Evolutionary conservation across 305 asterid genomes (phyloP).

Genomic region (Striga hermonthica): DNA sequence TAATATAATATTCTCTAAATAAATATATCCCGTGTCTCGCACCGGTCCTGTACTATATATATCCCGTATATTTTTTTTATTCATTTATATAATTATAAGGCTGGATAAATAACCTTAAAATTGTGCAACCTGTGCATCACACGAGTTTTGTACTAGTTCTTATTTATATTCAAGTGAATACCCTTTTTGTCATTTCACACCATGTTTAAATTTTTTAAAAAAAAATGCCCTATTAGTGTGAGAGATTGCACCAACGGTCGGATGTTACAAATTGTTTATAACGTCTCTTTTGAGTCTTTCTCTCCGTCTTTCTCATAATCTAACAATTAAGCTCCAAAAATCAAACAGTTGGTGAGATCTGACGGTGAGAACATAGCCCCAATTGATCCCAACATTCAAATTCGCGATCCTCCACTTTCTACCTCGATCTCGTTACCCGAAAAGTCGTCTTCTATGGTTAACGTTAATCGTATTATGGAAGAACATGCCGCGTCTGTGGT

Average conservation of each 20-base stretch:
- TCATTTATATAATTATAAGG: too few species aligned
- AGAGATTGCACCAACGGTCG: conserved; percentile 51
- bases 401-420: conserved; percentile 58
- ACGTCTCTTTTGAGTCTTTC: conserved; percentile 34
- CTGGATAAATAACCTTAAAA: too few species aligned
- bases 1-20: too few species aligned
- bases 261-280: conserved; percentile 15
- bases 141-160: too few species aligned
- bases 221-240: conserved; percentile 35
- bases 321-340: conserved; percentile 36
- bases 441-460: conserved; percentile 39
- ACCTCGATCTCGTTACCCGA: conserved; percentile 48
- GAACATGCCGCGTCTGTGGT: conserved; percentile 37
- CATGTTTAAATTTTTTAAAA: conserved; percentile 44
- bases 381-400: conserved; percentile 58
- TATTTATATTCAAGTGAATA: too few species aligned
- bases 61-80: too few species aligned
- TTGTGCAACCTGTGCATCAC: too few species aligned
- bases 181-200: conserved; percentile 33
- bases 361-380: conserved; percentile 69
- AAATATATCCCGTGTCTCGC: too few species aligned
- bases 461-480: conserved; percentile 24
- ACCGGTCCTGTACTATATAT: too few species aligned
- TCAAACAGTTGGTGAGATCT: conserved; percentile 30
- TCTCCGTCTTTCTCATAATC: conserved; percentile 3